Evolutionary conservation across 2,329 filamentous ascomycete species (phyloP).

Genomic region (Eutypa lata): DNA sequence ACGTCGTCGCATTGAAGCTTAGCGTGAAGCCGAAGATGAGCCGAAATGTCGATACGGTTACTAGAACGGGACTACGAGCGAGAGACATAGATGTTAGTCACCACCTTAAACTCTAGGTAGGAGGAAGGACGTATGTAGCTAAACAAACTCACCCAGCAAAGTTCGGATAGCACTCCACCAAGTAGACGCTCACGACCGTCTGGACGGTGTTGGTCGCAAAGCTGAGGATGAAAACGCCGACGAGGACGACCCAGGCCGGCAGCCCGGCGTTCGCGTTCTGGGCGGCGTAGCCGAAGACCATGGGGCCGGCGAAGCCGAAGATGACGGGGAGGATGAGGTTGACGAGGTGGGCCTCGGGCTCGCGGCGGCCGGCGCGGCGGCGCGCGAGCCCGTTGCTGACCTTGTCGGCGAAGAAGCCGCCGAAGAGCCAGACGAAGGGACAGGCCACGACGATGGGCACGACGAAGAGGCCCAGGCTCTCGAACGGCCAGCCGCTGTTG

Average conservation of each 20-base stretch:
- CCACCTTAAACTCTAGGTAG: no score
- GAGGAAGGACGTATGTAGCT: neutral
- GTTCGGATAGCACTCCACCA: conserved; percentile 24
- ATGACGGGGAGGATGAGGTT: conserved; percentile 22
- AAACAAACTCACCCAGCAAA: conserved; percentile 15
- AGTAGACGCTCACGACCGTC: conserved; percentile 20
- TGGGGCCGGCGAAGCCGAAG: conserved; percentile 16
- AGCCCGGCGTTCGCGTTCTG: conserved; percentile 11
- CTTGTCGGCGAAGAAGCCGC: conserved; percentile 32
- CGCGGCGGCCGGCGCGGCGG: conserved; percentile 15
- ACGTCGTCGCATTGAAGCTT: conserved; percentile 15
- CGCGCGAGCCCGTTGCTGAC: conserved; percentile 18
- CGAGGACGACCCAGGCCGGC: conserved; percentile 15
- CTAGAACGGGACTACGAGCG: conserved; percentile 15
- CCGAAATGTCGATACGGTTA: conserved; percentile 18
- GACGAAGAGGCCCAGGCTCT: conserved; percentile 11
- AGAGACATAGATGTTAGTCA: neutral
- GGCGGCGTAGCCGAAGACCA: conserved; percentile 21
- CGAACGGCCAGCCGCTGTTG: conserved; percentile 9
- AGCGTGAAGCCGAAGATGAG: conserved; percentile 17
- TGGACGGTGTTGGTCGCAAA: conserved; percentile 17
- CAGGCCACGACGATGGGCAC: conserved; percentile 13
- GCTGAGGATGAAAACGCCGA: conserved; percentile 20
- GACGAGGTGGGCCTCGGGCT: conserved; percentile 24
- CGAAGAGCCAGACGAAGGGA: conserved; percentile 21